phyloP scores from a whole-genome alignment of 352 stramenopile genomes.

The Halophytophthora batemanensis region DNA sequence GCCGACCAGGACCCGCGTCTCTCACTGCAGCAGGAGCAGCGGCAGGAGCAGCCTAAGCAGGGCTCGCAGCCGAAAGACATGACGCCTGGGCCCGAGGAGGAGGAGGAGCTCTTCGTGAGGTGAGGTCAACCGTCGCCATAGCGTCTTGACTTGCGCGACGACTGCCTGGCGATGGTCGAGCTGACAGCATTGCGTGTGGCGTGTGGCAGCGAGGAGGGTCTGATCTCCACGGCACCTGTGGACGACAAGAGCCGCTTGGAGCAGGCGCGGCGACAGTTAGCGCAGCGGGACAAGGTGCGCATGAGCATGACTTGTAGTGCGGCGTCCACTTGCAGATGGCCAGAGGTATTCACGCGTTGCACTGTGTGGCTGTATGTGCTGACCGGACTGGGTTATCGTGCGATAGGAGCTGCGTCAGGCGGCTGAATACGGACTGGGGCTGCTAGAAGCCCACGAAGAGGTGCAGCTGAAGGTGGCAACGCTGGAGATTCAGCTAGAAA shows the following conservation, averaged over 20 bases:
- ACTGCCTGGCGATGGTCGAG: neutral
- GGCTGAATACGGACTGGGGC: slow-evolving; percentile 70
- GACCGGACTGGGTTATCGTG: slow-evolving; percentile 3
- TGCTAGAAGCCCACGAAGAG: slow-evolving; percentile 79
- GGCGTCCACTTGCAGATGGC: neutral
- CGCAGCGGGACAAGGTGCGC: slow-evolving; percentile 41
- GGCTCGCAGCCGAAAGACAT: neutral
- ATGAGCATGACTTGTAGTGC: neutral
- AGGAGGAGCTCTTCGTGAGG: slow-evolving; percentile 69
- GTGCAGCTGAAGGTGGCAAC: slow-evolving; percentile 63
- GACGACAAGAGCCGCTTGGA: slow-evolving; percentile 52
- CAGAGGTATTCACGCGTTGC: neutral
- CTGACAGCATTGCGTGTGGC: neutral
- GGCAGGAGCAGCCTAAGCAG: slow-evolving; percentile 18
- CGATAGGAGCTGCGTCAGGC: slow-evolving; percentile 71
- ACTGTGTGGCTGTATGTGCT: neutral
- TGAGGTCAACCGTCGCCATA: slow-evolving; percentile 12
- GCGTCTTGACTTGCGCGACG: neutral
- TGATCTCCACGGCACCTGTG: slow-evolving; percentile 36
- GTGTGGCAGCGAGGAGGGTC: slow-evolving; percentile 49
- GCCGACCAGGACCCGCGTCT: no score
- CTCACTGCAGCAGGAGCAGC: slow-evolving; percentile 1
- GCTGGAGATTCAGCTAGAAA: slow-evolving; percentile 73
- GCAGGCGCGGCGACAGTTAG: slow-evolving; percentile 40
- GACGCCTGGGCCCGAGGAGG: slow-evolving; percentile 18